Base-by-base conservation (phyloP, 2,329 filamentous ascomycete genomes). In the Diaporthe amygdali region DNA sequence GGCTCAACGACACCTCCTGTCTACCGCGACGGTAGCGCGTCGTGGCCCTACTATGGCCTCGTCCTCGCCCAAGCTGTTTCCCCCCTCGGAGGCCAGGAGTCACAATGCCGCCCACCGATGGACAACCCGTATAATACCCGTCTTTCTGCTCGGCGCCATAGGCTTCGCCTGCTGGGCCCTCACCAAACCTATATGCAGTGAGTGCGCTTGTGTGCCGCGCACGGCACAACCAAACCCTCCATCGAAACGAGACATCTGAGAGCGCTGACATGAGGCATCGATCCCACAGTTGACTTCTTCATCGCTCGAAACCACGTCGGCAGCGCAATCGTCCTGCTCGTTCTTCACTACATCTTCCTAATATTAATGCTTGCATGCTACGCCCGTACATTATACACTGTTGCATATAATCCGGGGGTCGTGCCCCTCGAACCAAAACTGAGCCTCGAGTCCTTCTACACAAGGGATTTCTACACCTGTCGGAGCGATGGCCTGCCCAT, bases 381-480 rank as follows among this genome's bases (percentile, higher is more conserved):
- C 81, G 78, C 93, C 25, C 92, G 95, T 74, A 88, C 95, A 12
- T 81, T 95, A 51, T 83, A 90, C 73, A 88, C 89, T 41, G 91
- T 97, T 64, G 87, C 90, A 71, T 85, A 85, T 75, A 89, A 95
- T 74, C 92, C 95, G 0, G 95, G 94, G 5, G 88, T 94, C 68
- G 87, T 95, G 0, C 91, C 93, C 0, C 87, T 92, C 39, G 90
- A 88, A n/a, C 81, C 84, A 69, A 79, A 75, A 75, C 89, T 90
- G 14, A 92, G 92, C 0, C 84, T 95, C 64, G 92, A 95, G 75
- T 82, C 85, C 5, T 97, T 97, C 78, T 97, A 96, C 78, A 92
- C 88, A 74, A 94, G 92, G 78, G 92, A 97, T 75, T 89, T 94
- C 2, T 98, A 97, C 79, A 87, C 94, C 2, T 98, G 94, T 81